These are phyloP conservation scores for Paramecium bursaria DNA, from an alignment of 73 alveolate species.

Conservation along the genomic window DNA sequence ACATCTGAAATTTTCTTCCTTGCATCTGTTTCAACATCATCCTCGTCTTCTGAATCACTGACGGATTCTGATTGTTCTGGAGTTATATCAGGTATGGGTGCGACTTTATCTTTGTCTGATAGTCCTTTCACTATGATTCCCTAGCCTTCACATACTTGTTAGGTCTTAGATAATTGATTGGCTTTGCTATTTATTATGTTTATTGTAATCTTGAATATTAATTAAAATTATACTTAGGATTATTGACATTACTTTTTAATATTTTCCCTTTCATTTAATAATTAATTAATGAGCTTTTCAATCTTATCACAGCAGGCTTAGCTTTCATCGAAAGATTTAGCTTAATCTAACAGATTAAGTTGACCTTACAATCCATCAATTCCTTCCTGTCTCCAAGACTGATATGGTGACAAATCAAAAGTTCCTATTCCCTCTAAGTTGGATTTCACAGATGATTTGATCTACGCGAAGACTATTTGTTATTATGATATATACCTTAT, in stretches of 20 bases:
- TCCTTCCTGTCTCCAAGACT: slow-evolving; percentile 49
- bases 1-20: slow-evolving; percentile 45
- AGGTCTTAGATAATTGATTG: background rate
- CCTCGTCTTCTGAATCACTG: slow-evolving; percentile 54
- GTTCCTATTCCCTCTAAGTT: background rate
- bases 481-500: background rate
- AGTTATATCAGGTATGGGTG: slow-evolving; percentile 37
- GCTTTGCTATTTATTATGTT: slow-evolving; percentile 27
- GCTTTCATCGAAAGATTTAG: background rate
- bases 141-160: slow-evolving; percentile 13
- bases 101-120: background rate
- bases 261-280: slow-evolving; percentile 36
- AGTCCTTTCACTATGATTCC: background rate
- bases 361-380: slow-evolving; percentile 10
- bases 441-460: slow-evolving; percentile 4
- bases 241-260: slow-evolving; percentile 15
- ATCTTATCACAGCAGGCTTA: slow-evolving; percentile 32
- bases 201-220: slow-evolving; percentile 44
- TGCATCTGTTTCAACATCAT: slow-evolving; percentile 7
- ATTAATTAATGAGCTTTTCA: slow-evolving; percentile 23
- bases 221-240: background rate
- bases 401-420: slow-evolving; percentile 21
- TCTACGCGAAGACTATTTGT: slow-evolving; percentile 4
- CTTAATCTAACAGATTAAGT: slow-evolving; percentile 33
- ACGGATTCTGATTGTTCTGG: slow-evolving; percentile 42